Base-by-base conservation (phyloP, 495 filamentous ascomycete genomes). In the Xylaria telfairii region DNA sequence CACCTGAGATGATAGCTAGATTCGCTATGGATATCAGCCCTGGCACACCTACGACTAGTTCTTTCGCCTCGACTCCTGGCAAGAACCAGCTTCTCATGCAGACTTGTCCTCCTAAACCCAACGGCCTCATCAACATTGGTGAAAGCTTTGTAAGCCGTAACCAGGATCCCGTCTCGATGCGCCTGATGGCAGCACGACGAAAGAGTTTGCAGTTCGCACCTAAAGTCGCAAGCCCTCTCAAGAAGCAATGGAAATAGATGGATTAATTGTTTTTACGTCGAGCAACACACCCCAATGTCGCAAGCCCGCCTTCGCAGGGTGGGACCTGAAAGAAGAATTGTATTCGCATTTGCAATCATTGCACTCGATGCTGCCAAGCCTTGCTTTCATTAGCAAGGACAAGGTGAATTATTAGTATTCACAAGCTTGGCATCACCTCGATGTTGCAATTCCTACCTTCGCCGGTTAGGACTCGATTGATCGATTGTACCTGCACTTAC, bases 161-260 rank as follows among this genome's bases (percentile, higher is more conserved):
- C 49, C 84, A 84, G 78, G 82, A 87, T 71, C 81, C 76, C 30
- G 80, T 95, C 17, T 83, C 90, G 70, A 84, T 89, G 80, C 86
- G 90, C 57, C 79, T 97, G 68, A 87, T 93, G 82, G 87, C 90
- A 46, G 93, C 92, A 0, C 82, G 92, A 61, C 84, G 94, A 51
- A 94, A 94, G 87, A 97, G 92, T 75, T 77, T 93, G 81, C 92
- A 94, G 73, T 95, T 90, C 81, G 91, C 92, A 53, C 93, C 93
- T 6, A 89, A 90, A 76, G 81, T 95, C 59, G 90, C 87, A 13
- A 97, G 94, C 78, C 93, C 92, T 3, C 81, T 97, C 69, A 85
- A 87, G 19, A 86, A 81, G 75, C 78, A 81, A 19, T 85, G 83
- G 83, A 78, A 77, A 30, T 80, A 78, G 54, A 44, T 61, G 41